Percentiles rank a stretch among this genome's conserved stretches.
These are phyloP conservation scores for Marchantia polymorpha DNA, from an alignment of 225 moss, liverwort and hornwort species.

Conservation along the genomic window DNA sequence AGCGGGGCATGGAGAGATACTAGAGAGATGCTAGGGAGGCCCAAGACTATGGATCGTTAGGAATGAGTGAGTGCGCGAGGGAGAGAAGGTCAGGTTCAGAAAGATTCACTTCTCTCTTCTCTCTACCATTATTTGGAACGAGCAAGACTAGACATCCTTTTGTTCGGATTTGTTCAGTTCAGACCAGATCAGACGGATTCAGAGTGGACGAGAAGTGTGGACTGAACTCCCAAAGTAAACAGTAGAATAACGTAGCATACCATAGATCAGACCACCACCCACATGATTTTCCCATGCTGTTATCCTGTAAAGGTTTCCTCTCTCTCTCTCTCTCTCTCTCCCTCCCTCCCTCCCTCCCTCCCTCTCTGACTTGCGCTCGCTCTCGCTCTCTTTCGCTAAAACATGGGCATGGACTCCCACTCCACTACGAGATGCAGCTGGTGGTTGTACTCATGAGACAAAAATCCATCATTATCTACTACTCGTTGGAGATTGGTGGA, in stretches of 20 bases:
- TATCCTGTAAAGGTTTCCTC: neutral
- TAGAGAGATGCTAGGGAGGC: neutral
- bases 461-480: neutral
- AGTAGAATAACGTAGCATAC: neutral
- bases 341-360: neutral
- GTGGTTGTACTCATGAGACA: neutral
- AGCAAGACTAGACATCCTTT: neutral
- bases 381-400: neutral
- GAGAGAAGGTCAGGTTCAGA: neutral
- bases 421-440: neutral
- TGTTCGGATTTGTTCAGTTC: neutral
- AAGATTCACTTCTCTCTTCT: constrained; percentile 13
- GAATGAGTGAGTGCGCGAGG: neutral
- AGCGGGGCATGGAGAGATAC: neutral
- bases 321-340: constrained; percentile 2
- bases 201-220: neutral
- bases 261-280: neutral
- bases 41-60: neutral
- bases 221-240: neutral
- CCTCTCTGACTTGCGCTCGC: neutral
- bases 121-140: constrained; percentile 12
- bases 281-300: constrained; percentile 8
- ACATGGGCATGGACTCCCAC: constrained; percentile 2
- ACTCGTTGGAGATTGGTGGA: neutral
- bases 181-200: neutral